These are phyloP conservation scores for Hypomontagnella monticulosa DNA, from an alignment of 495 filamentous ascomycete species.

Conservation along the genomic window DNA sequence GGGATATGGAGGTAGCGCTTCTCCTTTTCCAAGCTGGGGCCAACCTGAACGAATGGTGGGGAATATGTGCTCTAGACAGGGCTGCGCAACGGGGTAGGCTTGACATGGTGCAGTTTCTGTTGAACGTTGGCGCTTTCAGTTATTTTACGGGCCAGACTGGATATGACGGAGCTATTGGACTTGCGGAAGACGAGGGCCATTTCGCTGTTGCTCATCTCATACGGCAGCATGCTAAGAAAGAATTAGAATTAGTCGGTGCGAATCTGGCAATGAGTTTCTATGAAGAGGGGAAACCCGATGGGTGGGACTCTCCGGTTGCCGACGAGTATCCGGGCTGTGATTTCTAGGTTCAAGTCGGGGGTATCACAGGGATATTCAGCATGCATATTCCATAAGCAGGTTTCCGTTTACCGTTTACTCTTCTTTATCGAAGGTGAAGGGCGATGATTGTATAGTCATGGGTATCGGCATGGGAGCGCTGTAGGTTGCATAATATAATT, in stretches of 20 bases:
- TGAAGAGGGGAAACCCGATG: not conserved
- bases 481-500: too few relatives aligned
- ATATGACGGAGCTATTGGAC: conserved; percentile 30
- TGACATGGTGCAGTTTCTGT: conserved; percentile 27
- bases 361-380: too few relatives aligned
- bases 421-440: too few relatives aligned
- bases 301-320: too few relatives aligned
- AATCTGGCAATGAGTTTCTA: conserved; percentile 21
- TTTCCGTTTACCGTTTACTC: too few relatives aligned
- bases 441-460: too few relatives aligned
- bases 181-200: not conserved
- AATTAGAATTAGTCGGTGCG: not conserved
- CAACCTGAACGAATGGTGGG: conserved; percentile 19
- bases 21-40: conserved; percentile 38
- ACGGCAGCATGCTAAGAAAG: not conserved
- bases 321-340: too few relatives aligned
- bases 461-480: too few relatives aligned
- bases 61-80: conserved; percentile 1
- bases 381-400: too few relatives aligned
- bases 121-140: conserved; percentile 28
- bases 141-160: conserved; percentile 16
- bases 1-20: conserved; percentile 19
- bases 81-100: conserved; percentile 22
- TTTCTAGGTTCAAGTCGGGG: too few relatives aligned
- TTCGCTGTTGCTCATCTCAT: conserved; percentile 17